Base-by-base conservation (phyloP, 164 flowering plant genomes). In the Platanus orientalis region DNA sequence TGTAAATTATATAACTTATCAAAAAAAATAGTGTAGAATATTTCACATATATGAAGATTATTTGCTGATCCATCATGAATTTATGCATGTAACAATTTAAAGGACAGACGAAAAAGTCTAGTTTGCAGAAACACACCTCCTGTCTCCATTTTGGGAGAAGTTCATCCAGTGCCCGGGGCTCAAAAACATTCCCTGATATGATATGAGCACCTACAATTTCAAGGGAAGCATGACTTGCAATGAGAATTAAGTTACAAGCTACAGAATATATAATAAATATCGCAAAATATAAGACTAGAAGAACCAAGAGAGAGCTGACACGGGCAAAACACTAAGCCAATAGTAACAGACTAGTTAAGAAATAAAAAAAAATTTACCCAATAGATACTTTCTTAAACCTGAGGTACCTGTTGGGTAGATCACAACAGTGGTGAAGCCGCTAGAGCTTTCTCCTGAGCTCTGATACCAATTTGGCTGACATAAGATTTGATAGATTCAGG, bases 161-260 rank as follows among this genome's bases (percentile, higher is more conserved):
- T 71, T 93, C 98, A 79, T 90, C 81, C 71, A 93, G 65, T 34
- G 97, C 96, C n/a, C 95, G 84, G 4, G 97, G 90, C 64, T 93
- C 97, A 73, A 90, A 90, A 65, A 93, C 96, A 76, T 93, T 93
- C 14, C 98, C 98, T 27, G 98, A 93, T 59, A 93, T 51, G 55
- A 93, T 87, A 77, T 93, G 98, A 60, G 92, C 94, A 73, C 98
- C 97, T 93, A 63, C 20, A 73, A 72, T 54, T 65, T 72, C 23
- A 53, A 27, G 57, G 16, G 20, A 69, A 57, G 28, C 59, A 63
- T 11, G 44, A 27, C 30, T 26, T 42, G 14, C 28, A 24, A 55
- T 44, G 24, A 54, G 58, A 25, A 63, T n/a, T n/a, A n/a, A n/a
- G 42, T 51, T n/a, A 54, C n/a, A 23, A 53, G 48, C 20, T 17